Evolutionary conservation across 1,139 yeast species (phyloP).

Genomic region (Protomyces inouyei): DNA sequence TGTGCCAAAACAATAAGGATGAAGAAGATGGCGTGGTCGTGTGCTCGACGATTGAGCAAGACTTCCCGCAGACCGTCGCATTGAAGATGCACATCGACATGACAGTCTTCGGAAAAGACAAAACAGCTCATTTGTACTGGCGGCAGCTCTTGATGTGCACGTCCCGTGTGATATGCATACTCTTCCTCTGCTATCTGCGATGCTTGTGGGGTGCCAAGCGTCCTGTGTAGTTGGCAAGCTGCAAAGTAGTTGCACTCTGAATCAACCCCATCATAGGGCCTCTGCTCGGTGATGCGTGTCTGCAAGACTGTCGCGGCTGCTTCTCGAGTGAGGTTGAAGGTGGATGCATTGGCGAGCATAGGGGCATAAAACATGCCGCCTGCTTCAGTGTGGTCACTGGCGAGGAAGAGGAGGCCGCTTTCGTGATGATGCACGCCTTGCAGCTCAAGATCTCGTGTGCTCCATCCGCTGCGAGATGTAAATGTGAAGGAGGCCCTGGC

Average conservation of each 20-base stretch:
- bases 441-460: not conserved
- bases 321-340: not conserved
- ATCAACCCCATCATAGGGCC: not conserved
- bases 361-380: not conserved
- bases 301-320: not conserved
- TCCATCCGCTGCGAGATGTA: not conserved
- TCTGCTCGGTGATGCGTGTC: not conserved
- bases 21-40: constrained; percentile 8
- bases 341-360: not conserved
- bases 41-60: not conserved
- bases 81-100: not conserved
- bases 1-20: constrained; percentile 47
- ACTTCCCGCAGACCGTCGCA: not conserved
- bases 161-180: not conserved
- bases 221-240: not conserved
- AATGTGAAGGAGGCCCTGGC: not conserved
- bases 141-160: not conserved
- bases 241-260: not conserved
- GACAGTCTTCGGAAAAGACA: not conserved
- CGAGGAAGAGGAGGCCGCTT: not conserved
- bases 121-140: not conserved
- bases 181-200: not conserved
- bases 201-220: not conserved
- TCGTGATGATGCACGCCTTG: not conserved
- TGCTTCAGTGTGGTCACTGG: not conserved